Conservation (phyloP, 2,329 filamentous ascomycete genomes). For the Ceratocystis huliohia region DNA sequence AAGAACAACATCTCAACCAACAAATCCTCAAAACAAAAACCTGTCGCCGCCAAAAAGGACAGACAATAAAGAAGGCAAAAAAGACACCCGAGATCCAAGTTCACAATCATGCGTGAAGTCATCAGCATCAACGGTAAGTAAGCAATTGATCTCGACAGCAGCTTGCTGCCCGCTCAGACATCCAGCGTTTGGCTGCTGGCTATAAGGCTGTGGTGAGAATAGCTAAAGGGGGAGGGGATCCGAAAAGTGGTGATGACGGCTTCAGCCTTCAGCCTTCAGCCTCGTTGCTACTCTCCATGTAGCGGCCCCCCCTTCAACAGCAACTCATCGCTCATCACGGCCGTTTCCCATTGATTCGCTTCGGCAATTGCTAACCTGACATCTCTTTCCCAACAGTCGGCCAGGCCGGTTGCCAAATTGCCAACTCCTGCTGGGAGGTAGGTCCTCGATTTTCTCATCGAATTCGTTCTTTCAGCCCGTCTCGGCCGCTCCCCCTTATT, state of each 20-base stretch:
- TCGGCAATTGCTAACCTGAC: background rate
- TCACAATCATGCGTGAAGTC: constrained; percentile 83
- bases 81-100: constrained; percentile 10
- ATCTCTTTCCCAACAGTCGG: constrained; percentile 56
- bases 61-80: too few species aligned
- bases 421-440: constrained; percentile 99
- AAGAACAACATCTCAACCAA: background rate
- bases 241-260: too few species aligned
- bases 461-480: background rate
- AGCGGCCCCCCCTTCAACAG: too few species aligned
- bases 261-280: too few species aligned
- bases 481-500: background rate
- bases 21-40: too few species aligned
- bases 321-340: background rate
- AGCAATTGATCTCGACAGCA: too few species aligned
- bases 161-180: too few species aligned
- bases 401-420: constrained; percentile 99
- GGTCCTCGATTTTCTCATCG: constrained; percentile 31
- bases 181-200: too few species aligned
- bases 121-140: constrained; percentile 94
- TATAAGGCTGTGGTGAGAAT: too few species aligned
- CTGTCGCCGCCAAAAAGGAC: background rate
- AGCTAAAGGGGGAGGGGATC: too few species aligned
- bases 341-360: background rate
- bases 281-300: background rate